Conservation (phyloP, 2,329 filamentous ascomycete genomes). For the Daldinia sp. region DNA sequence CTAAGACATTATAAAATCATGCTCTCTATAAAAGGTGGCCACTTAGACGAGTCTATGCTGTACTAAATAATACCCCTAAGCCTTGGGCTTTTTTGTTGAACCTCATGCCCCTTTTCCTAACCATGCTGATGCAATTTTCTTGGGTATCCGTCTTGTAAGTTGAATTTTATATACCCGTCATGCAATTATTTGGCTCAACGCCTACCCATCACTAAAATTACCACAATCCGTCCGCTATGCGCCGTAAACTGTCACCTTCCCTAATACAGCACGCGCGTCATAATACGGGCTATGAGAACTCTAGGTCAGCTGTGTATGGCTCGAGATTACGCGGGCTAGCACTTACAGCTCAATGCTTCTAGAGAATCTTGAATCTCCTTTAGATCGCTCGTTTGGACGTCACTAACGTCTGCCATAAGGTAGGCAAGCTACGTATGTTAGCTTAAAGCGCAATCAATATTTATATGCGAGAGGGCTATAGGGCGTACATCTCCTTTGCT, state of each 20-base stretch:
- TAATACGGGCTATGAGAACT: slow-evolving; percentile 45
- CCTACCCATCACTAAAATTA: background rate
- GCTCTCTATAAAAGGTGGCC: background rate
- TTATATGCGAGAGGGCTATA: background rate
- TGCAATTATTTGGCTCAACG: slow-evolving; percentile 4
- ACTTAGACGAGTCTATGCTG: background rate
- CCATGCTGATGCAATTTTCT: slow-evolving; percentile 23
- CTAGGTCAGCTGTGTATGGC: slow-evolving; percentile 30
- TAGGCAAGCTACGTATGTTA: slow-evolving; percentile 73
- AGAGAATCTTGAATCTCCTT: slow-evolving; percentile 85
- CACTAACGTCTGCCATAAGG: slow-evolving; percentile 96
- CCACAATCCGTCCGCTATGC: background rate
- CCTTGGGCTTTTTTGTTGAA: slow-evolving; percentile 32
- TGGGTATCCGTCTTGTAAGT: slow-evolving; percentile 29
- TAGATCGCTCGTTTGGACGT: slow-evolving; percentile 81
- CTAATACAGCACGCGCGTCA: slow-evolving; percentile 53
- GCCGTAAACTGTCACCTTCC: background rate
- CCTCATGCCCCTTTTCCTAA: slow-evolving; percentile 32
- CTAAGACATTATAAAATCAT: background rate
- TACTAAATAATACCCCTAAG: slow-evolving; percentile 4
- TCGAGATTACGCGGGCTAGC: background rate
- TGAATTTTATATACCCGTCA: slow-evolving; percentile 30
- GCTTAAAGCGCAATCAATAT: background rate
- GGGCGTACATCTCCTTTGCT: slow-evolving; percentile 81
- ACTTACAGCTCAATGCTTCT: slow-evolving; percentile 81